These are phyloP conservation scores for Fusarium aywerte DNA, from an alignment of 2,329 filamentous ascomycete genomes.

Conservation along the genomic window DNA sequence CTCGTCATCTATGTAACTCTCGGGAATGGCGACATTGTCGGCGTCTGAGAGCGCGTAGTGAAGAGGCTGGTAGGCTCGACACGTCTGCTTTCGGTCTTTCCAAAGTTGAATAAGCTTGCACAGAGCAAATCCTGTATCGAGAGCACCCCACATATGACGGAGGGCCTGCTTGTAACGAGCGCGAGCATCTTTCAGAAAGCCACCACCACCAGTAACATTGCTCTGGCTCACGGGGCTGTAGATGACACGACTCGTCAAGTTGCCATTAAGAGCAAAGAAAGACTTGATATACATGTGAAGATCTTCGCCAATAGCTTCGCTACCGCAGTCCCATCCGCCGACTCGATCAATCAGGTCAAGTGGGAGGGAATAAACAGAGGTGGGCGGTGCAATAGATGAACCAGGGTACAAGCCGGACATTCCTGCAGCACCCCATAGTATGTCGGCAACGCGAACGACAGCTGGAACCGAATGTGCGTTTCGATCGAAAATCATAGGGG, in stretches of 20 bases:
- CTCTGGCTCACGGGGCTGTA: conserved; percentile 77
- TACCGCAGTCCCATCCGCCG: conserved; percentile 76
- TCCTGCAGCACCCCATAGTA: conserved; percentile 77
- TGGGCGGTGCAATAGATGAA: conserved; percentile 74
- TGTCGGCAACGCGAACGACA: conserved; percentile 75
- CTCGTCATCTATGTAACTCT: conserved; percentile 54
- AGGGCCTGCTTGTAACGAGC: conserved; percentile 78
- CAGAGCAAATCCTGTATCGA: conserved; percentile 74
- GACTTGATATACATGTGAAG: conserved; percentile 83
- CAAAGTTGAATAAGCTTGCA: conserved; percentile 67
- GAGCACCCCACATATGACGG: conserved; percentile 79
- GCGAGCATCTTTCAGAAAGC: conserved; percentile 65
- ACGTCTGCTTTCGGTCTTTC: conserved; percentile 67
- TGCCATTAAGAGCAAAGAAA: conserved; percentile 78
- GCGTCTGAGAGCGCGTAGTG: conserved; percentile 60
- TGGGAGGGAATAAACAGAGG: conserved; percentile 78
- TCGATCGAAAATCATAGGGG: conserved; percentile 78
- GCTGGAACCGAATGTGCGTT: conserved; percentile 75
- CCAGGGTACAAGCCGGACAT: conserved; percentile 74
- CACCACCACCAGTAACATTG: conserved; percentile 72
- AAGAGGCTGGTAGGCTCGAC: conserved; percentile 65
- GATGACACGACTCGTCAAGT: conserved; percentile 71
- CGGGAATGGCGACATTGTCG: conserved; percentile 60
- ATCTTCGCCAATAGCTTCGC: conserved; percentile 79
- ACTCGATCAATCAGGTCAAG: conserved; percentile 74